Percentiles rank a stretch among this genome's conserved stretches.
Evolutionary conservation across 1,284 basidiomycete species (phyloP).

Genomic region (Trametes sp.): DNA sequence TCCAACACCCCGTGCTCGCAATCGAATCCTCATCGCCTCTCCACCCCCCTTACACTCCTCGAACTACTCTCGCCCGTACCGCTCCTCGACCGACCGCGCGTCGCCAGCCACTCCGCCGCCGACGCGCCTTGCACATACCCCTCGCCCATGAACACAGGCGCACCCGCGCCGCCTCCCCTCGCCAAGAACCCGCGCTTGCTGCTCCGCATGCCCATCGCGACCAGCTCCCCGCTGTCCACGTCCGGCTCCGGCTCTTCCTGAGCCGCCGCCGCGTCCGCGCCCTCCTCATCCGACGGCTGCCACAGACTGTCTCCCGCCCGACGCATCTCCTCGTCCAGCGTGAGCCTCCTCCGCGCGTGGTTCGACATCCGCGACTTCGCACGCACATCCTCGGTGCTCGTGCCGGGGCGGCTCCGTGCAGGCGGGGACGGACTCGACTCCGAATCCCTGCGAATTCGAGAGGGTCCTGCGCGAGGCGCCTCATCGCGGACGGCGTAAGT

Average conservation of each 20-base stretch:
- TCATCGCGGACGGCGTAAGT: neutral
- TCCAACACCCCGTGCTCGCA: neutral
- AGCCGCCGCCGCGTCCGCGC: slow-evolving; percentile 31
- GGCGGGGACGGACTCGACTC: slow-evolving; percentile 19
- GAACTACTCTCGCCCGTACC: slow-evolving; percentile 10
- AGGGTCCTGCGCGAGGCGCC: neutral
- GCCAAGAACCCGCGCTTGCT: slow-evolving; percentile 69
- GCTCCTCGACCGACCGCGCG: slow-evolving; percentile 26
- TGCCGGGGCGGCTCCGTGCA: slow-evolving; percentile 10
- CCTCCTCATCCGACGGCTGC: slow-evolving; percentile 33
- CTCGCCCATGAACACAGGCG: slow-evolving; percentile 70
- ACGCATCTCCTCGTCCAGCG: slow-evolving; percentile 71
- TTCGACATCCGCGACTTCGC: slow-evolving; percentile 24
- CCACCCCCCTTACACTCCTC: slow-evolving; percentile 2
- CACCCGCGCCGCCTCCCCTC: slow-evolving; percentile 73
- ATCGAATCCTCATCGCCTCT: slow-evolving; percentile 3
- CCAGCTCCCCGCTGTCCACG: slow-evolving; percentile 54
- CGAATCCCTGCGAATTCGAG: slow-evolving; percentile 5
- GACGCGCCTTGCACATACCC: slow-evolving; percentile 63
- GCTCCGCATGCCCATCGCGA: slow-evolving; percentile 60
- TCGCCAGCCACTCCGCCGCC: slow-evolving; percentile 33
- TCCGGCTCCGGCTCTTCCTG: slow-evolving; percentile 41
- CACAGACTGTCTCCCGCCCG: slow-evolving; percentile 49
- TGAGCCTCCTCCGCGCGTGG: slow-evolving; percentile 50
- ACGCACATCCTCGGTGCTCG: neutral